Conservation (phyloP, 768 basidiomycete species). For the Serpula lacrymans region DNA sequence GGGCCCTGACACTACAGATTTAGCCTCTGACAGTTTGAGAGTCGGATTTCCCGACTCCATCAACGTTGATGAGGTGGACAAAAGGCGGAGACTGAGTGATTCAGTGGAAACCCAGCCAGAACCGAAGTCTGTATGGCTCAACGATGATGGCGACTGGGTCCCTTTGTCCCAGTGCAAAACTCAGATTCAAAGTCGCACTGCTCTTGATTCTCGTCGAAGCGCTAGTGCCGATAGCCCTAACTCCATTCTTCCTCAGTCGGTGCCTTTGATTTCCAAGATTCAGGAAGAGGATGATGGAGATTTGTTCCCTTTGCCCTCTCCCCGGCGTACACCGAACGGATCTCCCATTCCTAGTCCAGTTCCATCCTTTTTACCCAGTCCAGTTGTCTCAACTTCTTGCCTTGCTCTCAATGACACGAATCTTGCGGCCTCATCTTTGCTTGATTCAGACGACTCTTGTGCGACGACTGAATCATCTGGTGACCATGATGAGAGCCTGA, state of each 20-base stretch:
- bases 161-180: not conserved
- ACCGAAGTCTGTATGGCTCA: conserved; percentile 7
- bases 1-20: no score
- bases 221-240: no score
- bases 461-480: not conserved
- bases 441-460: not conserved
- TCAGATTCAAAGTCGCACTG: no score
- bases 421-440: not conserved
- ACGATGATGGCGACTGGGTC: not conserved
- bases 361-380: no score
- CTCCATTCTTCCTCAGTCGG: no score
- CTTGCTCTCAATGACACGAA: conserved; percentile 5
- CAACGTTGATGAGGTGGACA: conserved; percentile 65
- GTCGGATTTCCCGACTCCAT: conserved; percentile 31
- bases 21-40: no score
- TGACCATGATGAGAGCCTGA: no score
- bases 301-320: conserved; percentile 58
- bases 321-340: conserved; percentile 47
- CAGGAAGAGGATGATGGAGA: conserved; percentile 46
- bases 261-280: conserved; percentile 20
- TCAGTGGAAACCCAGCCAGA: conserved; percentile 1
- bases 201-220: no score
- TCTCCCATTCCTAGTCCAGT: conserved; percentile 35
- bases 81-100: conserved; percentile 47
- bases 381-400: no score